phyloP scores from a whole-genome alignment of 2,329 filamentous ascomycete genomes.

The Fusarium setosum region DNA sequence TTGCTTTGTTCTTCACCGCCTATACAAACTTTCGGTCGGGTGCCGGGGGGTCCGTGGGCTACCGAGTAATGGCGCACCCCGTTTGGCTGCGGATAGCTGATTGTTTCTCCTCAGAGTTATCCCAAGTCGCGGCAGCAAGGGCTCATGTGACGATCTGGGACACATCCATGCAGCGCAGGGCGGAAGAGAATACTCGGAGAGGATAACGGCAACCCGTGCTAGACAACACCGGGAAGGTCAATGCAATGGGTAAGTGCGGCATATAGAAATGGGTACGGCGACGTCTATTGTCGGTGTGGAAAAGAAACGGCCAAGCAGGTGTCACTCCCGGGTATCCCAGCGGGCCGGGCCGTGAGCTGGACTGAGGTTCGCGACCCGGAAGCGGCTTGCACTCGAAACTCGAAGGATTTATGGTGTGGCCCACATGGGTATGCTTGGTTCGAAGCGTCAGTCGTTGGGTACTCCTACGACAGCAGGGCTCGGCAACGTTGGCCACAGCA shows the following conservation, averaged over 20 bases:
- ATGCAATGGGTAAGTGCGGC: constrained; percentile 17
- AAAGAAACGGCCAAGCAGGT: constrained; percentile 4
- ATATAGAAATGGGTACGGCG: constrained; percentile 14
- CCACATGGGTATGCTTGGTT: constrained; percentile 27
- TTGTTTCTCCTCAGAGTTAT: constrained; percentile 28
- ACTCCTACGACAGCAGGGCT: constrained; percentile 10
- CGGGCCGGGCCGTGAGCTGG: constrained; percentile 43
- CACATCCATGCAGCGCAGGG: constrained; percentile 33
- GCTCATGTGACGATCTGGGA: constrained; percentile 42
- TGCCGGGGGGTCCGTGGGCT: constrained; percentile 34
- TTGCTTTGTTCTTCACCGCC: constrained; percentile 43
- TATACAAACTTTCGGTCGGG: constrained; percentile 31
- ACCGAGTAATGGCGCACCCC: constrained; percentile 23
- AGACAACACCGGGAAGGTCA: constrained; percentile 15
- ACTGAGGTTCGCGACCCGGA: constrained; percentile 5
- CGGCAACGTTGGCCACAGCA: constrained; percentile 10
- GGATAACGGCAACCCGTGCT: constrained; percentile 14
- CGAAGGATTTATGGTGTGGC: constrained; percentile 29
- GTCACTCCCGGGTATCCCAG: constrained; percentile 36
- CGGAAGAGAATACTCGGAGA: constrained; percentile 7
- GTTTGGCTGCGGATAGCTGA: constrained; percentile 12
- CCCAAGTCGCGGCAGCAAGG: constrained; percentile 36
- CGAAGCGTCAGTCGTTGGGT: constrained; percentile 22
- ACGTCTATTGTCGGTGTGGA: constrained; percentile 35
- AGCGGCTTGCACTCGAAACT: constrained; percentile 13